Evolutionary conservation across 495 filamentous ascomycete genomes (phyloP), one percentile per base, ranked within the genome.

Genomic region (Symbiotaphrina buchneri): DNA sequence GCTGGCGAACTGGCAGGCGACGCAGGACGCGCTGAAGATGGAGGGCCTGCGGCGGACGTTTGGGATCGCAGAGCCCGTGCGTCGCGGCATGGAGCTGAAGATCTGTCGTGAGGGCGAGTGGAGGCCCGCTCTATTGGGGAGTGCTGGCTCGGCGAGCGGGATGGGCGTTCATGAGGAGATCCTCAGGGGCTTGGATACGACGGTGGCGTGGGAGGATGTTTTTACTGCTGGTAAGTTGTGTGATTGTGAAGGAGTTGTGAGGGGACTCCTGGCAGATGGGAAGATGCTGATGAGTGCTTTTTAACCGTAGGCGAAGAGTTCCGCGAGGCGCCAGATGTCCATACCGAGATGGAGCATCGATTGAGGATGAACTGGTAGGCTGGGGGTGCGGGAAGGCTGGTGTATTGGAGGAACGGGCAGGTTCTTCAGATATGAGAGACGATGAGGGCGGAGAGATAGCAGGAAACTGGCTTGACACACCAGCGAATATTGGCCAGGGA

Each of bases 51-150:
- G 82, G 27, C 77, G 81, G 33, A 66, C 73, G 20, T 94, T 75
- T 50, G 85, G 85, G 27, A 80, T 93, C 35, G 79, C 74, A n/a
- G 85, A 93, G 65, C 84, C 85, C 6, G 67, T 94, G 39, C 67
- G 79, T 10, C 68, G 85, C n/a, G 76, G 73, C 21, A 97, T 97
- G 85, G 85, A 97, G 60, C 55, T 91, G 44, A 77, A 76, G 63
- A 82, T 91, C 45, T 63, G 68, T 1, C 47, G 56, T 23, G 57
- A 56, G 29, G 61, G 68, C 31, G 63, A 57, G 44, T 61, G 64
- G 14, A 41, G 40, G 18, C 47, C 47, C 4, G 36, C 32, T 33
- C 42, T 47, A 25, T 30, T 61, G 32, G 58, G 54, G 1, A 46
- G 48, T n/a, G 45, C 42, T 2, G 47, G 42, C 21, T 48, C 53